Base-by-base conservation (phyloP, 2,329 filamentous ascomycete species). In the Pseudopyricularia cyperi region DNA sequence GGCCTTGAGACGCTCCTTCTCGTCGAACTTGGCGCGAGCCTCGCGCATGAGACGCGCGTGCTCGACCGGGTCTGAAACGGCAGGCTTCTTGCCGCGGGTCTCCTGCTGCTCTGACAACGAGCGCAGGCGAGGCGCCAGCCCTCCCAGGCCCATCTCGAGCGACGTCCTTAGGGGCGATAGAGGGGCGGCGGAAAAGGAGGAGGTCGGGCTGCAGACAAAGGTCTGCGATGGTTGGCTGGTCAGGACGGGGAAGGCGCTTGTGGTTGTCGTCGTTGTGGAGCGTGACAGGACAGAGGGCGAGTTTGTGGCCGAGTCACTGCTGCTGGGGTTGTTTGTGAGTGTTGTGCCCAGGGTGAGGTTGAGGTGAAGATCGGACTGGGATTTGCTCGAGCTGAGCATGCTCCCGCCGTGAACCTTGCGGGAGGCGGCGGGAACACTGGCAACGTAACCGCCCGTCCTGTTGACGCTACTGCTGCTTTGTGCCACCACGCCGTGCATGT, bases 11-110 rank as follows among this genome's bases (percentile, higher is more conserved):
- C 71, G 71, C 62, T 84, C 79, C 61, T 76, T 79, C 60, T 80
- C 75, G 60, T 81, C 73, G 55, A 83, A 83, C 59, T 77, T 80
- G 58, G 77, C 76, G 51, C 80, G 78, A 4, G 79, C 80, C 59
- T 76, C 74, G 46, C 76, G 73, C 33, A 84, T 75, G 75, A 55
- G 81, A 77, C 50, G 73, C 68, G 28, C 76, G 75, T 1, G 70
- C 70, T 12, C 67, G 8, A 11, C 71, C 6, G 75, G 72, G 59
- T 81, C 77, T 11, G 37, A 42, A 15, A 81, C 7, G 6, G 28
- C 9, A 19, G 14, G 33, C 33, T 37, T 49, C 7, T 24, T 24
- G 12, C 47, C 28, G 19, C 37, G 37, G 17, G 3, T 42, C 17
- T 39, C 33, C 33, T 24, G 19, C 34, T 50, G 47, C 56, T 83